These are phyloP conservation scores for Coemansia sp. DNA, from an alignment of 192 early-diverging fungal genomes.

Conservation along the genomic window DNA sequence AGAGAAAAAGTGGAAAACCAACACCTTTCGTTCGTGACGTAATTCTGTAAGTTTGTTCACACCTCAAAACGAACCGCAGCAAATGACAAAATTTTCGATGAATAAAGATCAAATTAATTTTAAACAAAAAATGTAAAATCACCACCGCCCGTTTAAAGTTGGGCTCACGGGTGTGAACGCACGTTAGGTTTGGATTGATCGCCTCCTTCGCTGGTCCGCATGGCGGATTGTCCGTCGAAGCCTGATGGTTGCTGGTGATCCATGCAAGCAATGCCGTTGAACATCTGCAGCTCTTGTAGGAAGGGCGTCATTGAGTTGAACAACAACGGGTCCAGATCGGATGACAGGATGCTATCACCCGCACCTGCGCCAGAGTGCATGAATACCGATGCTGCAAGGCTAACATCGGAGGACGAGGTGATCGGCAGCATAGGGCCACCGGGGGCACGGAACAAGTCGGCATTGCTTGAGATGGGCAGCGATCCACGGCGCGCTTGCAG, in stretches of 20 bases:
- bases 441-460: conserved; percentile 43
- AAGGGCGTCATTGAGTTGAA: conserved; percentile 53
- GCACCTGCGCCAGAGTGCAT: neutral
- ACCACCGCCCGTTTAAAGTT: too few species aligned
- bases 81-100: too few species aligned
- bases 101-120: too few species aligned
- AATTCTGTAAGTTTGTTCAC: too few species aligned
- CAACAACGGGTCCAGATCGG: conserved; percentile 46
- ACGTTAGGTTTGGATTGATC: too few species aligned
- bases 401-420: conserved; percentile 4
- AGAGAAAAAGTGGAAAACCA: neutral
- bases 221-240: neutral
- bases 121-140: too few species aligned
- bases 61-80: too few species aligned
- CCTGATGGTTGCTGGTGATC: neutral
- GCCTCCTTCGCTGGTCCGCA: too few species aligned
- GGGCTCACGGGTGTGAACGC: too few species aligned
- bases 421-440: conserved; percentile 19
- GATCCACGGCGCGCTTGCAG: conserved; percentile 34
- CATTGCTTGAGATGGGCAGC: conserved; percentile 41
- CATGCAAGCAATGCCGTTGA: conserved; percentile 19
- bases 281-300: conserved; percentile 45
- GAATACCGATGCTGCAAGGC: neutral
- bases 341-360: conserved; percentile 12
- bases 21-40: too few species aligned